These are phyloP conservation scores for Pisolithus tinctorius DNA, from an alignment of 768 basidiomycete genomes.

Conservation along the genomic window DNA sequence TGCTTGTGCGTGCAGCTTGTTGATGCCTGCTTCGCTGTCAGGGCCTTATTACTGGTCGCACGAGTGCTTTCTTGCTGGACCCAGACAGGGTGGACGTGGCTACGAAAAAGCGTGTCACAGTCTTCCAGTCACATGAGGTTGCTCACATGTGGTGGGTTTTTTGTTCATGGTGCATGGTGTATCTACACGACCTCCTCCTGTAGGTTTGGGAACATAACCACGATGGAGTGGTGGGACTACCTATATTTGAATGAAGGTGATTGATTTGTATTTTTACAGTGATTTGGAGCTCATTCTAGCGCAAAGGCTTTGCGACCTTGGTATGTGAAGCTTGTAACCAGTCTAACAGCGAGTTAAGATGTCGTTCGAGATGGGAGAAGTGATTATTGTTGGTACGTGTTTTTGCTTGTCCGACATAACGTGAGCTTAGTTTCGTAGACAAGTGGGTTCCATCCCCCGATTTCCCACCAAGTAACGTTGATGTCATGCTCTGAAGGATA, in stretches of 20 bases:
- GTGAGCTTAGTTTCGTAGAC: conserved; percentile 31
- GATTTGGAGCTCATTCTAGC: conserved; percentile 3
- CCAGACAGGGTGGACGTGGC: conserved; percentile 63
- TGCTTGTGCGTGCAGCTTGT: neutral
- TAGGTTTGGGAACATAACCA: conserved; percentile 89
- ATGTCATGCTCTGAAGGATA: conserved; percentile 35
- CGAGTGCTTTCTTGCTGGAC: conserved; percentile 73
- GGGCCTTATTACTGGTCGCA: conserved; percentile 87
- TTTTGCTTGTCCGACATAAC: neutral
- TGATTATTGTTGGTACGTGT: conserved; percentile 65
- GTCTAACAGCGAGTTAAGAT: conserved; percentile 1
- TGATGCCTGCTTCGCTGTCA: conserved; percentile 16
- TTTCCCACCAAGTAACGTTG: neutral
- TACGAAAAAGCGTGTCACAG: conserved; percentile 74
- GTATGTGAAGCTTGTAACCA: conserved; percentile 33
- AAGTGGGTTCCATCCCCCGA: conserved; percentile 34
- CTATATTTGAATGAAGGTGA: conserved; percentile 74
- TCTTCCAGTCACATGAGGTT: conserved; percentile 79
- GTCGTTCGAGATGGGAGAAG: conserved; percentile 68
- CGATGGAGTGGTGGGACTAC: conserved; percentile 91
- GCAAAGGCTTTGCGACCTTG: conserved; percentile 74
- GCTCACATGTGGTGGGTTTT: conserved; percentile 69
- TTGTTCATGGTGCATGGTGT: neutral
- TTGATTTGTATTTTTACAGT: neutral
- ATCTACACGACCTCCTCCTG: conserved; percentile 8